These are phyloP conservation scores for Lactarius akahatsu DNA, from an alignment of 768 basidiomycete species.

Conservation along the genomic window DNA sequence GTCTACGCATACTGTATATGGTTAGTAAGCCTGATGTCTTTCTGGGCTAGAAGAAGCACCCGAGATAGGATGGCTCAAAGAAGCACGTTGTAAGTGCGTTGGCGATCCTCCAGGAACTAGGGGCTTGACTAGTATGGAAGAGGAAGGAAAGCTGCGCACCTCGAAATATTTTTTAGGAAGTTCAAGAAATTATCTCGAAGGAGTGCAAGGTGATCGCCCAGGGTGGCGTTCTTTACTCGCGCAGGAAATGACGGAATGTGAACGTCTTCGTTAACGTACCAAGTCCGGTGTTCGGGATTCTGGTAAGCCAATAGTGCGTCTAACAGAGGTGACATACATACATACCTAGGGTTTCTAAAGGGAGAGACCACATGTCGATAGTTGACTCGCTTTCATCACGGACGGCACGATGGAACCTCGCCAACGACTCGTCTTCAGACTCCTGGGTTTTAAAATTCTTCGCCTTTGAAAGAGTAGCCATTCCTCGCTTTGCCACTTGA, in stretches of 20 bases:
- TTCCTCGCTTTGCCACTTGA: constrained; percentile 22
- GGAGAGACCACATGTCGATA: constrained; percentile 24
- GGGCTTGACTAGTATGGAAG: constrained; percentile 7
- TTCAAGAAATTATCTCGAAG: constrained; percentile 24
- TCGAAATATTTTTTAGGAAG: constrained; percentile 22
- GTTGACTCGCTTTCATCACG: constrained; percentile 10
- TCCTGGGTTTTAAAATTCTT: background rate
- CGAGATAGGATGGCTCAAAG: constrained; percentile 8
- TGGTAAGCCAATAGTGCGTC: background rate
- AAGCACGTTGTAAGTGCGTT: background rate
- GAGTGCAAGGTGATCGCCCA: constrained; percentile 17
- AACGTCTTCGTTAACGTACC: constrained; percentile 18
- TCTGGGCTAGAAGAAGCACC: constrained; percentile 6
- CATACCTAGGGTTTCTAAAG: constrained; percentile 25
- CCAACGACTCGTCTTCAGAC: constrained; percentile 17
- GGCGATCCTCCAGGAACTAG: constrained; percentile 17
- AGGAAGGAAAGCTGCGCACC: constrained; percentile 18
- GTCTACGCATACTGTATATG: constrained; percentile 25
- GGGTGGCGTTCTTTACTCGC: constrained; percentile 10
- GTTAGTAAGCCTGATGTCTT: constrained; percentile 14
- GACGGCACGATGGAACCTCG: constrained; percentile 21
- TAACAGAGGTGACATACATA: background rate
- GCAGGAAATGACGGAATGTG: constrained; percentile 24
- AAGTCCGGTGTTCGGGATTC: constrained; percentile 1
- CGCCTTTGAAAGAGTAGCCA: constrained; percentile 16